These are phyloP conservation scores for Kluyveromyces dobzhanskii DNA, from an alignment of 805 yeast species.

Conservation along the genomic window DNA sequence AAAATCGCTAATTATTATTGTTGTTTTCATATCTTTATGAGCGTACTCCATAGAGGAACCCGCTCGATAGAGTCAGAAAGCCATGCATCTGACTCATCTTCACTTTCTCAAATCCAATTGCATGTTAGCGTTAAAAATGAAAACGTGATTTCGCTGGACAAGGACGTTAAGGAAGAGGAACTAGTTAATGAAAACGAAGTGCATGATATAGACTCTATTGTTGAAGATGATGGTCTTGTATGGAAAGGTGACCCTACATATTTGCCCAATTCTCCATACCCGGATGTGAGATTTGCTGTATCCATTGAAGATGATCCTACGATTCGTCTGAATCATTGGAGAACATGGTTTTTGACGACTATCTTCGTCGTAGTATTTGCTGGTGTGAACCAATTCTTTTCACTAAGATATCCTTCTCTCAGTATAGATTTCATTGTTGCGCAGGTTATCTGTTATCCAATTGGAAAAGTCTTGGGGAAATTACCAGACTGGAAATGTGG, in stretches of 20 bases:
- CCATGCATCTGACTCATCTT: too few species aligned
- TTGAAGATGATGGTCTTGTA: slow-evolving; percentile 7
- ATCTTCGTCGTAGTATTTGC: slow-evolving; percentile 46
- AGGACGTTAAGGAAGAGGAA: too few species aligned
- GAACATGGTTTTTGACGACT: slow-evolving; percentile 46
- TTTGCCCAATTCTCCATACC: slow-evolving; percentile 30
- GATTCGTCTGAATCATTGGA: slow-evolving; percentile 42
- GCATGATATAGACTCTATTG: not conserved
- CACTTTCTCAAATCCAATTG: too few species aligned
- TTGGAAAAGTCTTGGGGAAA: slow-evolving; percentile 38
- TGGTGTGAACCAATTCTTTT: slow-evolving; percentile 48
- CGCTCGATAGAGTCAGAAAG: too few species aligned
- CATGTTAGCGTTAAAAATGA: too few species aligned
- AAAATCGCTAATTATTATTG: too few species aligned
- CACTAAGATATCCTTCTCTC: slow-evolving; percentile 44
- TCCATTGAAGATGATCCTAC: slow-evolving; percentile 44
- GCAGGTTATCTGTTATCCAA: slow-evolving; percentile 46
- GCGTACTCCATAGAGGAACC: too few species aligned
- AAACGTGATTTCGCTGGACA: too few species aligned
- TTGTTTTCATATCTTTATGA: too few species aligned
- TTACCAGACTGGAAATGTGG: slow-evolving; percentile 34
- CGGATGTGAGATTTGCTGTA: slow-evolving; percentile 53
- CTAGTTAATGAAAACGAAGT: too few species aligned
- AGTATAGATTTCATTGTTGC: slow-evolving; percentile 43
- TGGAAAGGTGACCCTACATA: slow-evolving; percentile 21